A percentile compares a stretch with the other conserved stretches of the same genome.
Evolutionary conservation across 805 yeast species (phyloP).

Genomic region (Ogataea nitratoaversa): DNA sequence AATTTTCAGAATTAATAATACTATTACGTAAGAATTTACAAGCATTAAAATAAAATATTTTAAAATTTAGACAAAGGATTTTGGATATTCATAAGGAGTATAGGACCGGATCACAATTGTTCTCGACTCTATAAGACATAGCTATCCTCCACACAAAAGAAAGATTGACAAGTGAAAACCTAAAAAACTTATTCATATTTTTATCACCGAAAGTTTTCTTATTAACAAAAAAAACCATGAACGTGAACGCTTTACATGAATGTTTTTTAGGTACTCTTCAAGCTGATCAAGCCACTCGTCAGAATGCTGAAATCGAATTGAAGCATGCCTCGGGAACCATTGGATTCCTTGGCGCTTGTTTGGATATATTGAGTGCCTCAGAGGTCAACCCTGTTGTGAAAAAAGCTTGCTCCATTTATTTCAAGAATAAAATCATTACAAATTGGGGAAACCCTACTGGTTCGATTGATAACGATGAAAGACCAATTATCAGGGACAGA

Average conservation of each 20-base stretch:
- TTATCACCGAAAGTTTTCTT: too few species aligned
- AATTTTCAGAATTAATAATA: neutral
- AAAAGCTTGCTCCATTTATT: constrained; percentile 79
- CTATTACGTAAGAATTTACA: too few species aligned
- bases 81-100: too few species aligned
- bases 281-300: constrained; percentile 56
- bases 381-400: constrained; percentile 54
- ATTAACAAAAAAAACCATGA: constrained; percentile 48
- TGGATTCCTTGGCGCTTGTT: constrained; percentile 79
- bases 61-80: too few species aligned
- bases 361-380: constrained; percentile 61
- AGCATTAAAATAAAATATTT: too few species aligned
- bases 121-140: too few species aligned
- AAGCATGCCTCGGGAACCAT: constrained; percentile 51
- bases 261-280: constrained; percentile 79
- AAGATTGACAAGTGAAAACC: too few species aligned
- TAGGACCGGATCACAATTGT: too few species aligned
- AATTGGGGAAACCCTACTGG: constrained; percentile 50
- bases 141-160: too few species aligned
- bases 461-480: constrained; percentile 65
- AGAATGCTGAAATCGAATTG: constrained; percentile 66
- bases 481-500: constrained; percentile 65
- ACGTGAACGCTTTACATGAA: constrained; percentile 59
- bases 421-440: constrained; percentile 69
- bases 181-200: too few species aligned